These are phyloP conservation scores for Globisporangium nunn DNA, from an alignment of 352 stramenopile species.

Conservation along the genomic window DNA sequence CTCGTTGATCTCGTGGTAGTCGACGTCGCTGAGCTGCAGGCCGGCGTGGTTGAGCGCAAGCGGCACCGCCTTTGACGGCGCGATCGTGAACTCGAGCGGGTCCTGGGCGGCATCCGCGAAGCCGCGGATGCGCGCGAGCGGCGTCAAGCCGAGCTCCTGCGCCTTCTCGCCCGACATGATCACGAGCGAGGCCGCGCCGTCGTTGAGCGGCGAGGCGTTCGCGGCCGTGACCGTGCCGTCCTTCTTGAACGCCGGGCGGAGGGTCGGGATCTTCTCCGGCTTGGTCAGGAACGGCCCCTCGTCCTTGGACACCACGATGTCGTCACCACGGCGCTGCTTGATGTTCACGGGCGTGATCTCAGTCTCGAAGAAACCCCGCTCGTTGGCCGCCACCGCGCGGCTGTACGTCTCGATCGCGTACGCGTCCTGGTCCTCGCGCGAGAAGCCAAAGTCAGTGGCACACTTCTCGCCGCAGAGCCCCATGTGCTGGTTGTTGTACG, in stretches of 20 bases:
- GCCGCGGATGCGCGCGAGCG: constrained; percentile 69
- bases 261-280: constrained; percentile 85
- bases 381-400: constrained; percentile 61
- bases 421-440: constrained; percentile 92
- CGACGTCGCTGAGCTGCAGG: constrained; percentile 89
- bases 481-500: constrained; percentile 95
- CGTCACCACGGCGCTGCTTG: constrained; percentile 45
- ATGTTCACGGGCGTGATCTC: constrained; percentile 91
- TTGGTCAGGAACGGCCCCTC: constrained; percentile 91
- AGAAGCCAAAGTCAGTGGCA: constrained; percentile 28
- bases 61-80: constrained; percentile 93
- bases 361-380: constrained; percentile 79
- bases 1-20: constrained; percentile 99
- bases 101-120: constrained; percentile 84
- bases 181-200: constrained; percentile 94
- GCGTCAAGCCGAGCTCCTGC: constrained; percentile 66
- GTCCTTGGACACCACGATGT: constrained; percentile 81
- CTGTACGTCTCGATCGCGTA: constrained; percentile 93
- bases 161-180: constrained; percentile 92
- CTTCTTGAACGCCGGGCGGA: constrained; percentile 94
- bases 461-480: constrained; percentile 96
- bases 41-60: constrained; percentile 89
- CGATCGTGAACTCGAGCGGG: constrained; percentile 95
- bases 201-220: constrained; percentile 97
- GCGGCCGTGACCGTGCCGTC: constrained; percentile 95